Base-by-base conservation (phyloP, 2,329 filamentous ascomycete genomes). In the Colletotrichum filicis region DNA sequence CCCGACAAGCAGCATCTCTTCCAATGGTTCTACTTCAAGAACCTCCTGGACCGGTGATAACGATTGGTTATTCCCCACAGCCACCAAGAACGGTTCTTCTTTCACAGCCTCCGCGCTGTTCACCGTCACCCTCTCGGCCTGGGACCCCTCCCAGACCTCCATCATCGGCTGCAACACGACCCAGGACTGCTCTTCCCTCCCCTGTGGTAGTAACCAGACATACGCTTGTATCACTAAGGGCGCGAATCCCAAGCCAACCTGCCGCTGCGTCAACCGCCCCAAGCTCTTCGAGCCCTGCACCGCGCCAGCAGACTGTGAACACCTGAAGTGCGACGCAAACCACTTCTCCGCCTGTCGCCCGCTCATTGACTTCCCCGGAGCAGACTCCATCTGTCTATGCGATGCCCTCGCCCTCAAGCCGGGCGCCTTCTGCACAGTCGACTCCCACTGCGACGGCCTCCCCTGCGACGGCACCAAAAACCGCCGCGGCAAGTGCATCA, bases 181-280 rank as follows among this genome's bases (percentile, higher is more conserved):
- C 0, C 7, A 59, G 0, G 56, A 73, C 59, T 73, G 70, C 37
- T 42, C 3, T 2, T 2, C 22, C 22, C 62, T 67, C 22, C 24
- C 28, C 9, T 67, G 63, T 32, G 26, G 32, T 12, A 53, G 32
- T 6, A 14, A 52, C 22, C 26, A 72, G 46, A 42, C 37, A 8
- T 30, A n/a, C 2, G 14, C 28, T n/a, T 69, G 69, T 32, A 22
- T 16, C 24, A 14, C 30, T 2, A 30, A 35, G 1, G 14, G 7
- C 8, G 19, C 32, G 4, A n/a, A 35, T n/a, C 5, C 46, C 24
- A 24, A 58, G 22, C 1, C n/a, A n/a, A 59, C 53, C 37, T 69
- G 69, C 58, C 67, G 35, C 66, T 72, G 69, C 66, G 28, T 60
- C 22, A 42, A 66, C 46, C 35, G 19, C n/a, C 71, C 61, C 22